Base-by-base conservation (phyloP, 805 yeast genomes). In the Candida sonorensis region DNA sequence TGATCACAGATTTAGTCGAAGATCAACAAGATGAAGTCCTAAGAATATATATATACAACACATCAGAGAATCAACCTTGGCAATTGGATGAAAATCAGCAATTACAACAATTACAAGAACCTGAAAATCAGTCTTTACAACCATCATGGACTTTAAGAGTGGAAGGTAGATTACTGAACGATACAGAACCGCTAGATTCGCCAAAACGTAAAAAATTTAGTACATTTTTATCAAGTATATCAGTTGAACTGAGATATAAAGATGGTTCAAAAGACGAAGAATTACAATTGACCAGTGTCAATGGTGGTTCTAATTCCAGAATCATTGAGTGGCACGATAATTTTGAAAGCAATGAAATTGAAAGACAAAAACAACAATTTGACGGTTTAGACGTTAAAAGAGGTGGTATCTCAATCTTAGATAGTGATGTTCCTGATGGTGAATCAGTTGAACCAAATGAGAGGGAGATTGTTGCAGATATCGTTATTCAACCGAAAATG, bases 281-380 rank as follows among this genome's bases (percentile, higher is more conserved):
- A 8, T 30, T 48, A 19, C 29, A 29, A 10, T 42, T 53, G 14
- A 35, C 38, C 8, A 34, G 50, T 8, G 49, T 47, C 4, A 44
- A 44, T 30, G 53, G 50, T 12, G 62, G 60, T 13, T 48, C 61
- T 17, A 55, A 49, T 40, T 47, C 64, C 50, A 55, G 30, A 62
- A 59, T 81, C 10, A 75, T 90, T 27, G 97, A 92, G 57, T 92
- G 98, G 98, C 88, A 87, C 56, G 88, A 81, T 44, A 81, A 77
- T 37, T 42, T 57, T 10, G 55, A 53, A 21, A 41, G 48, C 13
- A 44, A 53, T 30, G 56, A 56, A 27, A 30, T 42, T 10, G 57
- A 59, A 41, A 48, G 57, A 30, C 45, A 48, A 36, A 44, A 52
- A 30, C 59, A 54, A 36, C 64, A 77, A 33, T 90, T 90, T 53